These are phyloP conservation scores for Chamaenerion angustifolium DNA, from an alignment of 345 rosid genomes.

Conservation along the genomic window DNA sequence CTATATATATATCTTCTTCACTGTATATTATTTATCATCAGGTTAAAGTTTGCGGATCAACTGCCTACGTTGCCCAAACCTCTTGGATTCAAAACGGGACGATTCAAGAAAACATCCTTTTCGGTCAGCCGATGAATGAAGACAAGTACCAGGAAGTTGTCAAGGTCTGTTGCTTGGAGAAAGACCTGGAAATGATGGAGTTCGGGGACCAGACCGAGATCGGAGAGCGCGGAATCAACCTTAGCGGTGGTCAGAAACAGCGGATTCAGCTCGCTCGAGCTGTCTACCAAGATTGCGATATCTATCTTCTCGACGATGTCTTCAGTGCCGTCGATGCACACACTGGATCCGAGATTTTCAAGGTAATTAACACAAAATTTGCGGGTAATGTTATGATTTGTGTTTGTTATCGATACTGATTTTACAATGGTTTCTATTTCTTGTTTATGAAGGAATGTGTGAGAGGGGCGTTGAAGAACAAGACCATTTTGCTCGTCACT, in stretches of 20 bases:
- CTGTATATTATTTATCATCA: constrained; percentile 7
- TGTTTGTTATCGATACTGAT: too few relatives aligned
- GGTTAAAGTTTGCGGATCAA: constrained; percentile 70
- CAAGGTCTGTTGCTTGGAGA: constrained; percentile 66
- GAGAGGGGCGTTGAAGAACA: constrained; percentile 70
- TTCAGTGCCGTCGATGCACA: constrained; percentile 98
- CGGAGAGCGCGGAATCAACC: constrained; percentile 94
- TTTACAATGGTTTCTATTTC: too few relatives aligned
- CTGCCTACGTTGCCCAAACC: constrained; percentile 90
- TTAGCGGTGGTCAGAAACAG: constrained; percentile 97
- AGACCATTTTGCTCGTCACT: constrained; percentile 79
- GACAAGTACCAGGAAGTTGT: constrained; percentile 49
- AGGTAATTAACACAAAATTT: constrained; percentile 23
- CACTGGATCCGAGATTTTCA: constrained; percentile 82
- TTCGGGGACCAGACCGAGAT: constrained; percentile 89
- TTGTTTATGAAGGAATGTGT: constrained; percentile 54
- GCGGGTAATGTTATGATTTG: too few relatives aligned
- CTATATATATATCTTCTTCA: background rate
- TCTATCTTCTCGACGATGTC: constrained; percentile 84
- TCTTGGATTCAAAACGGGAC: constrained; percentile 95
- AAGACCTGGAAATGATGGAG: constrained; percentile 92
- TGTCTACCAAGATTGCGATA: constrained; percentile 79
- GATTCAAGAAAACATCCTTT: constrained; percentile 69
- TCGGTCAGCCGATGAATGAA: constrained; percentile 64
- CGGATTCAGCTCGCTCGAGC: constrained; percentile 89